A percentile compares a stretch with the other conserved stretches of the same genome.
Evolutionary conservation across 352 stramenopile genomes (phyloP).

Genomic region (Phytophthora meadii): DNA sequence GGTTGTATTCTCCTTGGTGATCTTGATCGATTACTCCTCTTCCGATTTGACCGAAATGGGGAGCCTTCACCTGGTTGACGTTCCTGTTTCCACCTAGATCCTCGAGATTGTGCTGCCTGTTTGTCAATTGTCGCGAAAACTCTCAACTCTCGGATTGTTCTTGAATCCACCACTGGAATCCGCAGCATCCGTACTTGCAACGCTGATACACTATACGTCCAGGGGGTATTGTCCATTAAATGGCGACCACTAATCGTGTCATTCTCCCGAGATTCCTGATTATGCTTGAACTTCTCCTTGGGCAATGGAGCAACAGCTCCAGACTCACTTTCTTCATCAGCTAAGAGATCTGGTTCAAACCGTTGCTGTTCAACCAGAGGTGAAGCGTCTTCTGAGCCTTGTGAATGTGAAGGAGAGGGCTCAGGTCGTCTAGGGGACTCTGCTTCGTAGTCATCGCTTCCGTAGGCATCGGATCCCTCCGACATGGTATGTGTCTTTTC

Average conservation of each 20-base stretch:
- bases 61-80: constrained; percentile 6
- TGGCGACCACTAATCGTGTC: constrained; percentile 23
- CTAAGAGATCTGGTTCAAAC: constrained; percentile 10
- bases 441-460: constrained; percentile 39
- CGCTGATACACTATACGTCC: constrained; percentile 52
- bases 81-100: constrained; percentile 64
- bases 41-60: constrained; percentile 4
- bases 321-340: constrained; percentile 25
- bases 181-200: constrained; percentile 53
- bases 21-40: neutral
- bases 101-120: constrained; percentile 55
- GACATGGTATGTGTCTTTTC: constrained; percentile 34
- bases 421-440: constrained; percentile 29
- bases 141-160: constrained; percentile 56
- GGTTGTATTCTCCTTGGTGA: constrained; percentile 1
- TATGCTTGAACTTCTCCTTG: constrained; percentile 13
- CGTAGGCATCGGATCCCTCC: constrained; percentile 34
- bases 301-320: constrained; percentile 24
- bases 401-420: neutral
- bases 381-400: neutral
- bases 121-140: constrained; percentile 67
- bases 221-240: constrained; percentile 53
- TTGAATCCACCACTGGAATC: constrained; percentile 44
- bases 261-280: constrained; percentile 8
- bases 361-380: constrained; percentile 4